These are phyloP conservation scores for Coemansia sp. DNA, from an alignment of 192 early-diverging fungal genomes.

Conservation along the genomic window DNA sequence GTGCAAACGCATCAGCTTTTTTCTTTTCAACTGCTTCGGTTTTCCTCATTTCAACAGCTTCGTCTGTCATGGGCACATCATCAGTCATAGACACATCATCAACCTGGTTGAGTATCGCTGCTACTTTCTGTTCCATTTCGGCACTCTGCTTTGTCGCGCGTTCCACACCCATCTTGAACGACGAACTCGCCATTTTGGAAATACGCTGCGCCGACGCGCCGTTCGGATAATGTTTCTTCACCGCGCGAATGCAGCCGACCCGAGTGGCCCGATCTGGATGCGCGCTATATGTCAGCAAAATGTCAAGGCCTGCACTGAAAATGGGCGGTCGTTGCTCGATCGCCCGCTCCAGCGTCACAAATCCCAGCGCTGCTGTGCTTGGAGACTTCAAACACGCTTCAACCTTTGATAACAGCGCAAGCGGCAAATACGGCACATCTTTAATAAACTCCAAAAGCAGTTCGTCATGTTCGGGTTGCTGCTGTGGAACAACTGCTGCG, in stretches of 20 bases:
- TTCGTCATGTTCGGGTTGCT: slow-evolving; percentile 10
- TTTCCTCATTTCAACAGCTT: neutral
- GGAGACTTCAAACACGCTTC: slow-evolving; percentile 28
- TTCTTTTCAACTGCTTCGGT: slow-evolving; percentile 11
- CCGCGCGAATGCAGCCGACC: slow-evolving; percentile 46
- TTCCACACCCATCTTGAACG: neutral
- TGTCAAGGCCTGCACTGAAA: slow-evolving; percentile 26
- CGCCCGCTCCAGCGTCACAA: slow-evolving; percentile 36
- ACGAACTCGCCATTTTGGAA: neutral
- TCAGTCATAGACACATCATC: slow-evolving; percentile 5
- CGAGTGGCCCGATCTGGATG: slow-evolving; percentile 36
- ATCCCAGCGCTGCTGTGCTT: slow-evolving; percentile 27
- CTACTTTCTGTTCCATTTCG: slow-evolving; percentile 2
- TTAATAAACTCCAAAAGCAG: slow-evolving; percentile 37
- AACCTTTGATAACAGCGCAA: slow-evolving; percentile 16
- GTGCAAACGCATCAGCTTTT: slow-evolving; percentile 10
- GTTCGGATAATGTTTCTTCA: slow-evolving; percentile 40
- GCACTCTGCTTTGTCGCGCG: neutral
- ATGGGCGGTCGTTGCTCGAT: slow-evolving; percentile 48
- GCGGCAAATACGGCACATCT: slow-evolving; percentile 32
- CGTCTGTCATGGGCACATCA: neutral
- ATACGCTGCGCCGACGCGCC: slow-evolving; percentile 3
- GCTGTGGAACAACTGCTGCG: slow-evolving; percentile 11
- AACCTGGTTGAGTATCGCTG: neutral
- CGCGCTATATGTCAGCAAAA: slow-evolving; percentile 40